Evolutionary conservation across 371 early-diverging fungal genomes (phyloP), one percentile per base, ranked within the genome.

Genomic region (Syncephalis fuscata): DNA sequence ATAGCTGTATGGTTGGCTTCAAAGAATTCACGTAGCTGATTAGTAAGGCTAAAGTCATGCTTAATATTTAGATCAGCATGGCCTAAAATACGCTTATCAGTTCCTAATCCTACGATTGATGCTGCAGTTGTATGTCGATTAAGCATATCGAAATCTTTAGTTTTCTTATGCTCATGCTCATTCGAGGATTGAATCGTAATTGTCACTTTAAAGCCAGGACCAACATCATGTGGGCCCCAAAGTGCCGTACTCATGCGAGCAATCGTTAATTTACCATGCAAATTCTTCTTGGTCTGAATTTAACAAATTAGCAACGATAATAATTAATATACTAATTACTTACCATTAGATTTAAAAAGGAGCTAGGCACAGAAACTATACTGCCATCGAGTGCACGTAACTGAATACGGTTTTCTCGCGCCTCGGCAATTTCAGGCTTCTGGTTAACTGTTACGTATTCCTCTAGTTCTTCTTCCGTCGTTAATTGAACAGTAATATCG

Each of bases 361-460:
- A 39, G 41, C 59, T 76, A 5, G 76, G 70, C 15, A 73, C 61
- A 10, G 66, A 57, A 7, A 76, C 63, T 20, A 59, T 49, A 48
- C 74, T 67, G 11, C 67, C 69, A 24, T 76, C 69, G 23, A 76
- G 54, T 0, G 76, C 64, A 1, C 76, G 66, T 43, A 76, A 58
- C 25, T 59, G 57, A 15, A 67, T 61, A 7, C 76, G 56, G 17
- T 69, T 27, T 10, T 60, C 57, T 15, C 74, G 61, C 3, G 71
- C 52, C 22, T 67, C 55, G 20, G 50, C 44, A 17, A 76, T 60
- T 32, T 57, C 60, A 0, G 61, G 56, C 36, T 65, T 61, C 40
- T 56, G 48, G 45, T 76, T 76, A 50, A 68, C 70, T 44, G 58
- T 51, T 22, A 76, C 49, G 37, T 67, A 76, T 36, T 65, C 44